phyloP scores from a whole-genome alignment of 257 asterid genomes.

The Paulownia fortunei region DNA sequence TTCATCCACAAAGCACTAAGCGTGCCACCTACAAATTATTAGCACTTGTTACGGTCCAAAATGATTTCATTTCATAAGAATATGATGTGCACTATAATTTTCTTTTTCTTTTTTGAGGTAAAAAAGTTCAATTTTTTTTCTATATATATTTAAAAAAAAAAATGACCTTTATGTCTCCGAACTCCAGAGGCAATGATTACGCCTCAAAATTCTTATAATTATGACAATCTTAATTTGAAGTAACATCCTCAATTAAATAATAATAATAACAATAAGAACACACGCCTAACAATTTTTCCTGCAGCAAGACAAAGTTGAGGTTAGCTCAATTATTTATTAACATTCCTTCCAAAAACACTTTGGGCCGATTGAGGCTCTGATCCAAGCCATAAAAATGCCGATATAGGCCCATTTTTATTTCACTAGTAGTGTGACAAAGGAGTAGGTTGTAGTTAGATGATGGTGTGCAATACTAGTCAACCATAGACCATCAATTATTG shows the following conservation, averaged over 20 bases:
- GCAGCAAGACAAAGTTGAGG: too few species aligned
- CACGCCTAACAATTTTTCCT: too few species aligned
- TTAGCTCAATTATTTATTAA: background rate
- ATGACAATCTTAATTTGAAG: background rate
- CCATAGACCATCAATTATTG: too few species aligned
- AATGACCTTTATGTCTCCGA: background rate
- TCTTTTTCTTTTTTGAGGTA: background rate
- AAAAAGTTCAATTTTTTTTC: background rate
- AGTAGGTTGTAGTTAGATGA: too few species aligned
- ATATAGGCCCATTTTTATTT: too few species aligned
- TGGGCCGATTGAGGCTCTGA: background rate
- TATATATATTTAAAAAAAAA: too few species aligned
- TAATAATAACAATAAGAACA: too few species aligned
- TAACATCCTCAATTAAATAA: background rate
- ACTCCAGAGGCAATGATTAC: too few species aligned
- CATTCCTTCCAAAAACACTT: too few species aligned
- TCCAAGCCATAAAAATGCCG: background rate
- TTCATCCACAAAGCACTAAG: background rate
- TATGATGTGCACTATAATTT: background rate
- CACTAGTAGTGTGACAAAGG: too few species aligned
- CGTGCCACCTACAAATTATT: conserved; percentile 9
- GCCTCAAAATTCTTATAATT: too few species aligned
- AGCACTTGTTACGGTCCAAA: background rate
- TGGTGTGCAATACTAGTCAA: too few species aligned
- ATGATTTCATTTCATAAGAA: conserved; percentile 11